Percentiles rank a stretch among this genome's conserved stretches.
Evolutionary conservation across 345 rosid genomes (phyloP).

Genomic region (Barbarea vulgaris): DNA sequence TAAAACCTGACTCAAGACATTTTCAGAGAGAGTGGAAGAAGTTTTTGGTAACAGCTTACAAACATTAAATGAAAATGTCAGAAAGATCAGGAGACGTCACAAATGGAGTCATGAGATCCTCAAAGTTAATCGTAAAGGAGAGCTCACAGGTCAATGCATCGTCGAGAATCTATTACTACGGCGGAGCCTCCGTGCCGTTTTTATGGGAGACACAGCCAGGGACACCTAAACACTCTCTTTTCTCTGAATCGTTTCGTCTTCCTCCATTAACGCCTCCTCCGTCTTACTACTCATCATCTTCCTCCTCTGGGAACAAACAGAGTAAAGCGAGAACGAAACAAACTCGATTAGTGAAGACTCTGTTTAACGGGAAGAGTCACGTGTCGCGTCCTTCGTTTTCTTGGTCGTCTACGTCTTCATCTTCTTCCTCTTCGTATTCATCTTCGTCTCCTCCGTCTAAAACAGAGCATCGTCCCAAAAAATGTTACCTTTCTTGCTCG

Average conservation of each 20-base stretch:
- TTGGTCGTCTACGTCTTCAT: constrained; percentile 47
- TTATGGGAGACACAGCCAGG: constrained; percentile 86
- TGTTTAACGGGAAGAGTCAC: constrained; percentile 19
- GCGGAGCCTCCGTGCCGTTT: constrained; percentile 67
- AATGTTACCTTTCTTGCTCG: constrained; percentile 41
- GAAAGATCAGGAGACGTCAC: constrained; percentile 23
- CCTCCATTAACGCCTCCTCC: constrained; percentile 71
- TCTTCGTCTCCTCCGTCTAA: constrained; percentile 32
- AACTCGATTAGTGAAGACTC: constrained; percentile 31
- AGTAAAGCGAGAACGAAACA: constrained; percentile 27
- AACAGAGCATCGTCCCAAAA: background rate
- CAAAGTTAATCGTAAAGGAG: constrained; percentile 67
- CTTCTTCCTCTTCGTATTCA: constrained; percentile 43
- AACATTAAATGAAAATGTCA: constrained; percentile 33
- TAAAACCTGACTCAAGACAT: constrained; percentile 28
- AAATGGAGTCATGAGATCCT: constrained; percentile 38
- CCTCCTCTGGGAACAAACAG: constrained; percentile 30
- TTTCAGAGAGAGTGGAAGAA: background rate
- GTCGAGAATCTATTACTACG: constrained; percentile 66
- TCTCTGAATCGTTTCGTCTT: constrained; percentile 37
- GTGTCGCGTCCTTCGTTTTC: constrained; percentile 49
- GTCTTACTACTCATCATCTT: constrained; percentile 43
- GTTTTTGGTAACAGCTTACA: background rate
- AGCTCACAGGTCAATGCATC: constrained; percentile 59
- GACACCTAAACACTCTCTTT: constrained; percentile 64